Evolutionary conservation across 2,329 filamentous ascomycete species (phyloP), one percentile per base, ranked within the genome.

Genomic region (Fusarium sp.): DNA sequence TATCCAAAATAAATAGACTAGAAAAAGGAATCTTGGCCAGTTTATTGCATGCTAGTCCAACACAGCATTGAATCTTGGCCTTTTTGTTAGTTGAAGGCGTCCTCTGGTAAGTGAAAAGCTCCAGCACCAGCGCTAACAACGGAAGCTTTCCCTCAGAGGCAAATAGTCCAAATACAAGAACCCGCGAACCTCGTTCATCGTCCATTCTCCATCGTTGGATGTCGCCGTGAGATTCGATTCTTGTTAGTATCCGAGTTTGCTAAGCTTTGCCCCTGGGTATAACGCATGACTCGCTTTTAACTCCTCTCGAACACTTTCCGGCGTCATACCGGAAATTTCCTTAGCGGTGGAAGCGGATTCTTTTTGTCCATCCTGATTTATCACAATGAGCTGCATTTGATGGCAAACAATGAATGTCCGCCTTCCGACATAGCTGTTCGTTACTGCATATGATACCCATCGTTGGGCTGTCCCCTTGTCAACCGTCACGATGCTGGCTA

Each of bases 211-310:
- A 26, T 44, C 24, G 33, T 22, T 45, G n/a, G 38, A 17, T 38
- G 28, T 28, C 28, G 39, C 49, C 52, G 33, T 56, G 44, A 49
- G 26, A 20, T 56, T 49, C 28, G 26, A 20, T 56, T 49, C 24
- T 33, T 24, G 33, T 45, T 45, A 20, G 18, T 44, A 42, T 44
- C 11, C 22, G 20, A 9, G 28, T 18, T 24, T 44, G 22, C 17
- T 48, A 39, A 36, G 28, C 22, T 51, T 38, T 31, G 33, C 62
- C 63, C 67, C 58, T 69, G 53, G 34, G 33, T 33, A 45, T 14
- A 46, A 18, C 28, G 18, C 66, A 71, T 70, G 67, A 70, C 67
- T 71, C 67, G 58, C 26, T 40, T 46, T 36, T 53, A 39, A 52
- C 22, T n/a, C 46, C 26, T 42, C 34, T 65, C 49, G 15, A 11